phyloP scores from a whole-genome alignment of 1,284 basidiomycete genomes.

The Cerrena zonata region DNA sequence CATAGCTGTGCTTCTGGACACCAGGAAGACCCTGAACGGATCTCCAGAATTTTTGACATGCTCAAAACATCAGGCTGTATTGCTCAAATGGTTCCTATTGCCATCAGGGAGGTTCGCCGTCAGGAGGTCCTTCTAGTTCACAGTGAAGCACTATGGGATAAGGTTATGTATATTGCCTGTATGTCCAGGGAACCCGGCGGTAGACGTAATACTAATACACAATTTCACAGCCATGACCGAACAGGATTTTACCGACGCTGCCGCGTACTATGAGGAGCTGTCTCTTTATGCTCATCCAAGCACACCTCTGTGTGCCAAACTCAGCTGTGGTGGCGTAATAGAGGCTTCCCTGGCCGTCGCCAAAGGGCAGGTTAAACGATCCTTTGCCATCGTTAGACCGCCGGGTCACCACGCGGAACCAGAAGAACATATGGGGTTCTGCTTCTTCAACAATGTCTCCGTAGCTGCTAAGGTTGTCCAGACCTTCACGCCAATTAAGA shows the following conservation, averaged over 20 bases:
- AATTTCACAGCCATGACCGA: slow-evolving; percentile 54
- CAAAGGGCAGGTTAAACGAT: slow-evolving; percentile 73
- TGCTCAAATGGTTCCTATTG: slow-evolving; percentile 72
- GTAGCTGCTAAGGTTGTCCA: slow-evolving; percentile 83
- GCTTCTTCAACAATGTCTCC: slow-evolving; percentile 98
- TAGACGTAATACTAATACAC: not conserved
- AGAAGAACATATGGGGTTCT: slow-evolving; percentile 97
- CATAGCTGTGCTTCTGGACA: slow-evolving; percentile 69
- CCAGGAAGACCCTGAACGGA: slow-evolving; percentile 86
- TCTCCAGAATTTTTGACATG: slow-evolving; percentile 70
- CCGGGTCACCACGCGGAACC: slow-evolving; percentile 99
- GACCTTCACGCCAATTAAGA: slow-evolving; percentile 62
- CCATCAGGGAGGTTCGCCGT: slow-evolving; percentile 66
- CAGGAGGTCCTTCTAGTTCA: slow-evolving; percentile 88
- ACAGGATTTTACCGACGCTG: slow-evolving; percentile 68
- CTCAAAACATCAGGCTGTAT: slow-evolving; percentile 61
- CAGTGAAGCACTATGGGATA: slow-evolving; percentile 84
- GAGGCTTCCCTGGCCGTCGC: slow-evolving; percentile 88
- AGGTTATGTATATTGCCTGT: slow-evolving; percentile 76
- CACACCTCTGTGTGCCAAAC: slow-evolving; percentile 78
- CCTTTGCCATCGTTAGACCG: slow-evolving; percentile 92
- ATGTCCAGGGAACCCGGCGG: slow-evolving; percentile 29
- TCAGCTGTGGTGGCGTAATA: slow-evolving; percentile 93
- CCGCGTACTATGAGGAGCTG: slow-evolving; percentile 78
- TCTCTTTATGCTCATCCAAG: slow-evolving; percentile 89